phyloP scores from a whole-genome alignment of 768 basidiomycete species.

The Tulasnella sp. region DNA sequence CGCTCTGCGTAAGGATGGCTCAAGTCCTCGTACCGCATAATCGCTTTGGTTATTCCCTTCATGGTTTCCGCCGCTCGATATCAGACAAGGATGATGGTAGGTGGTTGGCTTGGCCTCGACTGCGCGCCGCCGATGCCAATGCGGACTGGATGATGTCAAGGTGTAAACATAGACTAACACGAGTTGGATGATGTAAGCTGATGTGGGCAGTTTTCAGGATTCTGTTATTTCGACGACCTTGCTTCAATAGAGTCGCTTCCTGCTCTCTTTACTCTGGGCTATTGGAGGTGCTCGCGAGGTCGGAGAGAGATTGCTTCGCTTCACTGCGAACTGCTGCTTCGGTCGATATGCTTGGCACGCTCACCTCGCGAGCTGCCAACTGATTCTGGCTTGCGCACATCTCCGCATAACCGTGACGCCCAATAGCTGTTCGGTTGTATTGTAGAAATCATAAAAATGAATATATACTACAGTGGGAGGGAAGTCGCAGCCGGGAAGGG shows the following conservation, averaged over 20 bases:
- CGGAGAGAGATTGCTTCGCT: not conserved
- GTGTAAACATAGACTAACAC: not conserved
- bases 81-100: not conserved
- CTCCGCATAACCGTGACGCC: not conserved
- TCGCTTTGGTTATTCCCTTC: slow-evolving; percentile 75
- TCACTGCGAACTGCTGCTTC: slow-evolving; percentile 1
- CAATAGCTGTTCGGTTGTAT: not conserved
- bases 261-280: not conserved
- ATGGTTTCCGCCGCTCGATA: slow-evolving; percentile 29
- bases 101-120: not conserved
- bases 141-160: not conserved
- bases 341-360: slow-evolving; percentile 4
- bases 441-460: not conserved
- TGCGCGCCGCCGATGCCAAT: not conserved
- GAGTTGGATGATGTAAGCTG: not conserved
- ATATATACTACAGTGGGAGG: not conserved
- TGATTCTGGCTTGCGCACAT: slow-evolving; percentile 7
- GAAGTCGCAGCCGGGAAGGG: not conserved
- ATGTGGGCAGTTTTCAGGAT: not conserved
- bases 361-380: not conserved
- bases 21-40: slow-evolving; percentile 64
- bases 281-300: slow-evolving; percentile 13
- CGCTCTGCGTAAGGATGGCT: not conserved
- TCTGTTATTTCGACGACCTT: not conserved
- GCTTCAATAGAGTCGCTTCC: slow-evolving; percentile 12